Evolutionary conservation across 768 basidiomycete species (phyloP), one percentile per base, ranked within the genome.

Genomic region (Lentinula edodes): DNA sequence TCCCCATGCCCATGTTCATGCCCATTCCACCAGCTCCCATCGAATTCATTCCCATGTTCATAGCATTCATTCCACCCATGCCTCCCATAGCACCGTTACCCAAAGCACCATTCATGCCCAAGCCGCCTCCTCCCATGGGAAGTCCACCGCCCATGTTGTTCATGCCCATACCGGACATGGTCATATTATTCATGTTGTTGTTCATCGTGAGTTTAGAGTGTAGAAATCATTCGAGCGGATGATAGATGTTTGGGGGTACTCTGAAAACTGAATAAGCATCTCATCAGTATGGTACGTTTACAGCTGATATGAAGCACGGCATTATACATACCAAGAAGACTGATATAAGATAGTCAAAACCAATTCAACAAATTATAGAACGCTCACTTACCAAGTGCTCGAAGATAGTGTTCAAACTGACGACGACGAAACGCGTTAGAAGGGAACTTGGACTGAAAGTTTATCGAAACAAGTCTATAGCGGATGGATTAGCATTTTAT

Each of bases 141-240:
- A 39, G 15, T 9, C 39, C 43, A 34, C 48, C 51, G 2, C 38
- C 38, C 36, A 60, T 60, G 39, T 50, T 50, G 28, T 46, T 42
- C 50, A 60, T 60, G 51, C 46, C 59, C 48, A 60, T 52, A 18
- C 59, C 51, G 13, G 39, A 36, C 50, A 51, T 52, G 59, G 38
- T 41, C 59, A 52, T 52, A 36, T 60, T 52, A 51, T 60, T 60
- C 36, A 60, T 60, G 43, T 60, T 60, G 48, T 18, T 52, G 23
- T 60, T 60, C 59, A 60, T 52, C 39, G 51, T 46, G 10, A 60
- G 51, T 18, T 39, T 38, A 60, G 28, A 32, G 55, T 39, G 41
- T 18, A n/a, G 38, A 50, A 38, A 38, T 50, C 59, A 60, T 60
- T 38, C 36, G 39, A 60, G 51, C 28, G 10, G n/a, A 42, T 13